phyloP scores from a whole-genome alignment of 2,329 filamentous ascomycete genomes.

The Daldinia sp. region DNA sequence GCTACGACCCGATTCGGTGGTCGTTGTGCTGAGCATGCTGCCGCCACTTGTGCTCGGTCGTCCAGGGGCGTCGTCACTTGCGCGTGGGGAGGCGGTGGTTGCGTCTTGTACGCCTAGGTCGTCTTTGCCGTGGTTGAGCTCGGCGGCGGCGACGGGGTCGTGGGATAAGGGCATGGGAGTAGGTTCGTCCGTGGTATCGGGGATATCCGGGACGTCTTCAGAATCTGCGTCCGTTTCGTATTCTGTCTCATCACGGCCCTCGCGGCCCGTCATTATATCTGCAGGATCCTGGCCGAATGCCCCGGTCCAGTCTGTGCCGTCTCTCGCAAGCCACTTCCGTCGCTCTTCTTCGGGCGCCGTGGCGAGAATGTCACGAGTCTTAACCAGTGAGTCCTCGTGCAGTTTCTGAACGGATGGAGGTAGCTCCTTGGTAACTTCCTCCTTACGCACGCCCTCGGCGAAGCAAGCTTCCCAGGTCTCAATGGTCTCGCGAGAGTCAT shows the following conservation, averaged over 20 bases:
- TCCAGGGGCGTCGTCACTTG: neutral
- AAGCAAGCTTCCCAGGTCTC: slow-evolving; percentile 95
- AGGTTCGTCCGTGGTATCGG: slow-evolving; percentile 53
- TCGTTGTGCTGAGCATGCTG: slow-evolving; percentile 44
- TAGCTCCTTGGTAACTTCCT: slow-evolving; percentile 78
- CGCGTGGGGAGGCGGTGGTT: slow-evolving; percentile 48
- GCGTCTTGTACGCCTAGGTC: slow-evolving; percentile 57
- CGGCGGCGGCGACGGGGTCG: slow-evolving; percentile 6
- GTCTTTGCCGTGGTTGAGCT: slow-evolving; percentile 44
- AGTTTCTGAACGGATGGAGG: slow-evolving; percentile 78
- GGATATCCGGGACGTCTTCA: slow-evolving; percentile 13
- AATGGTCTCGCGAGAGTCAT: slow-evolving; percentile 90
- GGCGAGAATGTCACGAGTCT: slow-evolving; percentile 84
- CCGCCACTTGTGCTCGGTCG: slow-evolving; percentile 31
- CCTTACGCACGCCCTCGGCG: slow-evolving; percentile 83
- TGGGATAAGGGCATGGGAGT: slow-evolving; percentile 38
- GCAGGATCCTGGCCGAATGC: slow-evolving; percentile 85
- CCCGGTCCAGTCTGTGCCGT: slow-evolving; percentile 87
- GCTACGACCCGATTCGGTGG: slow-evolving; percentile 50
- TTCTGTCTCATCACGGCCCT: slow-evolving; percentile 53
- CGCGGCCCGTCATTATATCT: slow-evolving; percentile 55
- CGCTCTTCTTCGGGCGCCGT: slow-evolving; percentile 78
- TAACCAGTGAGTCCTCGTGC: slow-evolving; percentile 83
- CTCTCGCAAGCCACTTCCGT: slow-evolving; percentile 80
- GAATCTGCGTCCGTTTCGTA: slow-evolving; percentile 53